Percentiles rank a stretch among this genome's conserved stretches.
These are phyloP conservation scores for Salix brachista DNA, from an alignment of 345 rosid species.

Conservation along the genomic window DNA sequence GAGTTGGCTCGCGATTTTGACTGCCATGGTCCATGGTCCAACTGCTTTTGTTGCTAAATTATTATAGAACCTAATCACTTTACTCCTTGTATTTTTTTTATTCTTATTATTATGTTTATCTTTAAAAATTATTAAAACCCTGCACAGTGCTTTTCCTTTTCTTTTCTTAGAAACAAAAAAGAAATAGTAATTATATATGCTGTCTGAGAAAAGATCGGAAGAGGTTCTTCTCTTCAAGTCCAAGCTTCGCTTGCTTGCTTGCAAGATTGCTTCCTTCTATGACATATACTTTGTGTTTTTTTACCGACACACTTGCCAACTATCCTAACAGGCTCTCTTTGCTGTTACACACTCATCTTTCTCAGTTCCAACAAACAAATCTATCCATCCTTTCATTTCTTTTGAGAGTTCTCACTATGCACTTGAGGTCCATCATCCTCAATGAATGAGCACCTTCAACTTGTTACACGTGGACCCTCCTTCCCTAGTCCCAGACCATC, in stretches of 20 bases:
- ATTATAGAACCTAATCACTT: constrained; percentile 51
- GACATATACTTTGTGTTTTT: constrained; percentile 35
- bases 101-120: background rate
- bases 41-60: constrained; percentile 55
- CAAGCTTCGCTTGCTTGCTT: constrained; percentile 56
- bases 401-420: constrained; percentile 28
- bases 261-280: constrained; percentile 31
- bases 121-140: constrained; percentile 2
- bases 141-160: background rate
- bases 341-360: constrained; percentile 75
- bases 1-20: no score
- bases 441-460: constrained; percentile 29
- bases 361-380: constrained; percentile 49
- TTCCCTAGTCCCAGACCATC: constrained; percentile 15
- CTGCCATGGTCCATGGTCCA: no score
- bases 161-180: background rate
- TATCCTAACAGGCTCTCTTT: constrained; percentile 54
- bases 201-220: constrained; percentile 31
- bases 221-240: constrained; percentile 71
- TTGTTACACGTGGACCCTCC: constrained; percentile 18
- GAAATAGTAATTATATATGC: constrained; percentile 1
- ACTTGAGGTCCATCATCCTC: constrained; percentile 39
- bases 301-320: constrained; percentile 82
- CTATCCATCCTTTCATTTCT: constrained; percentile 28
- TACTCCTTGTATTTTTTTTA: constrained; percentile 13